Conservation (phyloP, 164 flowering plant species). For the Sedum album region DNA sequence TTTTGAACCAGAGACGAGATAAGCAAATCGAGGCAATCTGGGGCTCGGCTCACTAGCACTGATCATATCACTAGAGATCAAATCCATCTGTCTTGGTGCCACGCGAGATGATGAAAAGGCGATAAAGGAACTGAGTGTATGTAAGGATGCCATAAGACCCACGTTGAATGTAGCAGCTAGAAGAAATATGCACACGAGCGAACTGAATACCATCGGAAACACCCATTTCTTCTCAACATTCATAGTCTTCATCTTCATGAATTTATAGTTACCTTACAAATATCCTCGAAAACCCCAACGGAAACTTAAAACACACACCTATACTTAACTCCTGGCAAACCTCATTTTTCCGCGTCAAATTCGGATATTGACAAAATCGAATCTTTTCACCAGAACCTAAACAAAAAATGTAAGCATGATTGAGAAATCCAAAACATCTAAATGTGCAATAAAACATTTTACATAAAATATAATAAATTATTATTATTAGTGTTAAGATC, state of each 20-base stretch:
- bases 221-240: conserved; percentile 6
- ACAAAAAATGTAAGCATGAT: too few species aligned
- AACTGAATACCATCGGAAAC: conserved; percentile 4
- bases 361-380: too few species aligned
- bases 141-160: conserved; percentile 1
- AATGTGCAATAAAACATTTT: too few species aligned
- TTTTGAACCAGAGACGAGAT: conserved; percentile 1
- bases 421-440: too few species aligned
- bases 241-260: not conserved
- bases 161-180: conserved; percentile 6
- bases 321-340: not conserved
- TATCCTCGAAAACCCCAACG: not conserved
- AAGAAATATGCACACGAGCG: conserved; percentile 5
- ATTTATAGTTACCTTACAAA: not conserved
- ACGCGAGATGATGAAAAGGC: not conserved
- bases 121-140: conserved; percentile 1
- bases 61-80: not conserved
- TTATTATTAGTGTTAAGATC: too few species aligned
- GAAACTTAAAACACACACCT: not conserved
- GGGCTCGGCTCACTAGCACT: not conserved
- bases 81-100: not conserved
- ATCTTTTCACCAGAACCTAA: too few species aligned
- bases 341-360: too few species aligned
- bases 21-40: conserved; percentile 6
- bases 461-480: too few species aligned